These are phyloP conservation scores for Penicillium samsonianum DNA, from an alignment of 495 filamentous ascomycete genomes.

Conservation along the genomic window DNA sequence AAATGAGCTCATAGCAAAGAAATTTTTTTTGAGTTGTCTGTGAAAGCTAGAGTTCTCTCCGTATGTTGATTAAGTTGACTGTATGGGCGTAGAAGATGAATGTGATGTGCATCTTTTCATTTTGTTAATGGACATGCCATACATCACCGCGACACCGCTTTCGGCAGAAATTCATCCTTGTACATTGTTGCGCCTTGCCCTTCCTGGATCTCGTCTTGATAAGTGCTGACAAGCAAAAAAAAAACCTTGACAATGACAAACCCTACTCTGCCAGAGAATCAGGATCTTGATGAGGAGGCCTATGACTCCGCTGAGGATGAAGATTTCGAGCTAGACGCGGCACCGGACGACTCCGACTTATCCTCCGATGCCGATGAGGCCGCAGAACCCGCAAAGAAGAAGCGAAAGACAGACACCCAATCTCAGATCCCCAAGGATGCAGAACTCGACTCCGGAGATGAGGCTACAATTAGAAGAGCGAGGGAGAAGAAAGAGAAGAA, in stretches of 20 bases:
- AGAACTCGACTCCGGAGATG: conserved; percentile 70
- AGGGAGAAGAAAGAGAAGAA: conserved; percentile 55
- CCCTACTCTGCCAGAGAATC: conserved; percentile 9
- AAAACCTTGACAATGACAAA: conserved; percentile 33
- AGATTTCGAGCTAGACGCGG: conserved; percentile 67
- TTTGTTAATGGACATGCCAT: not conserved
- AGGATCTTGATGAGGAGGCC: conserved; percentile 53
- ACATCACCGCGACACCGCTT: not conserved
- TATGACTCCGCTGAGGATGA: conserved; percentile 75
- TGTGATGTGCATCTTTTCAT: too few species aligned
- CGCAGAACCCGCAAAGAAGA: conserved; percentile 41
- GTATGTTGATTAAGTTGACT: too few species aligned
- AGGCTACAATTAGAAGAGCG: conserved; percentile 67
- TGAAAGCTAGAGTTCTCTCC: too few species aligned
- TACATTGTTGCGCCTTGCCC: not conserved
- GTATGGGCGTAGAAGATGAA: too few species aligned
- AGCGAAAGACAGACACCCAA: conserved; percentile 39
- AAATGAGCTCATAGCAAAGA: too few species aligned
- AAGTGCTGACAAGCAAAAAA: not conserved
- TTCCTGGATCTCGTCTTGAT: not conserved
- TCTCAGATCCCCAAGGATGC: conserved; percentile 33
- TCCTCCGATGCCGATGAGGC: conserved; percentile 38
- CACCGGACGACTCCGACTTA: conserved; percentile 48
- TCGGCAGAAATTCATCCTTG: conserved; percentile 21
- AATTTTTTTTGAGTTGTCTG: too few species aligned